A percentile compares a stretch with the other conserved stretches of the same genome.
Evolutionary conservation across 306 rosid species (phyloP).

Genomic region (Trichosanthes truncata): DNA sequence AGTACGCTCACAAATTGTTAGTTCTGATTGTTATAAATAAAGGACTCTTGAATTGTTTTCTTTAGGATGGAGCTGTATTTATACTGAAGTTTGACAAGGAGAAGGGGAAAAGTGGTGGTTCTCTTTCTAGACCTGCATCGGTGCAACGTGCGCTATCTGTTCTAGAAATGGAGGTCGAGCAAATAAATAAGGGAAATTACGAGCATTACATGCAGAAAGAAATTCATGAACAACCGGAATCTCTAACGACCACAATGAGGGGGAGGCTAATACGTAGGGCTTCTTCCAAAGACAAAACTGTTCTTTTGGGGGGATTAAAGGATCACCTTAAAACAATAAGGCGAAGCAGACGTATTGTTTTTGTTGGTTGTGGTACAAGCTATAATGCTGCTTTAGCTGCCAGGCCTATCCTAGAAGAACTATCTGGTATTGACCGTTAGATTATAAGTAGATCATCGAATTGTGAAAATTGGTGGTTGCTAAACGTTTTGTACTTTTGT

Average conservation of each 20-base stretch:
- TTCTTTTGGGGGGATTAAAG: constrained; percentile 89
- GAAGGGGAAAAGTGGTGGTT: constrained; percentile 40
- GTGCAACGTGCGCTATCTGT: constrained; percentile 90
- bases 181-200: constrained; percentile 85
- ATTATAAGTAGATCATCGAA: constrained; percentile 11
- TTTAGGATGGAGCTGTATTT: constrained; percentile 81
- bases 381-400: constrained; percentile 98
- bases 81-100: constrained; percentile 74
- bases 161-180: constrained; percentile 97
- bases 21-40: background rate
- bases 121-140: constrained; percentile 62
- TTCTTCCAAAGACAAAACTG: constrained; percentile 73
- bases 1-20: background rate
- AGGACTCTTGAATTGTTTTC: constrained; percentile 13
- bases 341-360: constrained; percentile 87
- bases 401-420: constrained; percentile 96
- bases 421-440: constrained; percentile 59
- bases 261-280: constrained; percentile 80
- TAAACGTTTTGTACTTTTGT: background rate
- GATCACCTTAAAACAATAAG: constrained; percentile 95
- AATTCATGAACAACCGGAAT: constrained; percentile 93
- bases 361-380: constrained; percentile 96
- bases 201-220: constrained; percentile 99
- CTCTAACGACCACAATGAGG: constrained; percentile 94
- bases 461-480: constrained; percentile 1